A percentile compares a stretch with the other conserved stretches of the same genome.
These are phyloP conservation scores for Seminavis robusta DNA, from an alignment of 108 stramenopile genomes.

Conservation along the genomic window DNA sequence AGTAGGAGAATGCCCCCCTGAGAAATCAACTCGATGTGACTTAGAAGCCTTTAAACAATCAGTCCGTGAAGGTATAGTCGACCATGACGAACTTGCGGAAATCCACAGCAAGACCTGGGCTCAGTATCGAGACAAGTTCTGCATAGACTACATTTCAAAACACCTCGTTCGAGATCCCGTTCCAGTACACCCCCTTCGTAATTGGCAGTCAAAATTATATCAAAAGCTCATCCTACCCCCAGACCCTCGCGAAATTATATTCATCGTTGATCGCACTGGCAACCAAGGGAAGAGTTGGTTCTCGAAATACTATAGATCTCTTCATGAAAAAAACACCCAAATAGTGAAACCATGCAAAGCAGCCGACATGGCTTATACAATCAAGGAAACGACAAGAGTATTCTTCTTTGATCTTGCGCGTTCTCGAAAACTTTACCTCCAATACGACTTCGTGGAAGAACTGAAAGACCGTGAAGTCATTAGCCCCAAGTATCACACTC, in stretches of 20 bases:
- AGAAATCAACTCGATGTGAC: not conserved
- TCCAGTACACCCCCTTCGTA: not conserved
- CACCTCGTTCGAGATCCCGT: not conserved
- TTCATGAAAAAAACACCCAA: not conserved
- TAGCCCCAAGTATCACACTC: constrained; percentile 1
- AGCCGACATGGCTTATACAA: not conserved
- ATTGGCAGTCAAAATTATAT: constrained; percentile 3
- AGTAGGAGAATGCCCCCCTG: constrained; percentile 1
- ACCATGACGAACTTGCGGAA: too few species aligned
- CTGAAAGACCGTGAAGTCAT: constrained; percentile 1
- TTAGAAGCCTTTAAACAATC: too few species aligned
- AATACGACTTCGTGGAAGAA: constrained; percentile 2
- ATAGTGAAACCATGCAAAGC: constrained; percentile 3
- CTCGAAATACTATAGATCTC: not conserved
- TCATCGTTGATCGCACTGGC: not conserved
- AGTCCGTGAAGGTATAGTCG: too few species aligned
- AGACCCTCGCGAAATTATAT: constrained; percentile 1
- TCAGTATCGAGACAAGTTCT: too few species aligned
- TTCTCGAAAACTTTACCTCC: not conserved
- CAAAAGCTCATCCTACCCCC: not conserved
- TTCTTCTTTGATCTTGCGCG: constrained; percentile 3
- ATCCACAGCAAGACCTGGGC: too few species aligned
- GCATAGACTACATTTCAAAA: not conserved
- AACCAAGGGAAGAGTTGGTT: constrained; percentile 8
- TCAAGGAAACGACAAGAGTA: not conserved